Evolutionary conservation across 331 rosid genomes (phyloP).

Genomic region (Erythrophleum ivorense): DNA sequence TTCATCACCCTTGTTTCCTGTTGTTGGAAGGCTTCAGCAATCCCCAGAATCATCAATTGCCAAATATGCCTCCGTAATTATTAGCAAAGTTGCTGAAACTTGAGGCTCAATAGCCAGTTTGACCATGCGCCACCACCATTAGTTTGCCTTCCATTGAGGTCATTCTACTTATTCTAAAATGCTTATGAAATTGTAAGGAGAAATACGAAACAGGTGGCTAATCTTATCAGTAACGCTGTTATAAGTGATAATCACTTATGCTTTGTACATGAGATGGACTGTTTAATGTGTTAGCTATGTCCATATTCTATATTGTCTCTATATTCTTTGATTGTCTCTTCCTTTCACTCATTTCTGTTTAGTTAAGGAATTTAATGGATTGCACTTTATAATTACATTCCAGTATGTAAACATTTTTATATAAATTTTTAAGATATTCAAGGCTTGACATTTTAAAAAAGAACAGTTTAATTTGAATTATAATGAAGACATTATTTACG

Average conservation of each 20-base stretch:
- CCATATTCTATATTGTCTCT: background rate
- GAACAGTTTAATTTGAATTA: too few relatives aligned
- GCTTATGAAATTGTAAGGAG: background rate
- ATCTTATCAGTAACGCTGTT: background rate
- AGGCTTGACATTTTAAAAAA: background rate
- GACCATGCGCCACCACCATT: conserved; percentile 2
- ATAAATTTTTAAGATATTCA: too few relatives aligned
- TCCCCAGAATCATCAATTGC: conserved; percentile 84
- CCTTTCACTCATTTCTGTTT: background rate
- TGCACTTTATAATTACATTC: background rate
- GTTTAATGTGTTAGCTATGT: conserved; percentile 22
- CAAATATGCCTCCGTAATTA: conserved; percentile 66
- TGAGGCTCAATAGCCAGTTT: conserved; percentile 42
- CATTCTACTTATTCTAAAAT: background rate
- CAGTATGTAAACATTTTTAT: too few relatives aligned
- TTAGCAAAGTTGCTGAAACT: conserved; percentile 69
- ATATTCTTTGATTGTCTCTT: background rate
- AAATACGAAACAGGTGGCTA: background rate
- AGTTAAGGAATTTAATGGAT: background rate
- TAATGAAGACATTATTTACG: too few relatives aligned
- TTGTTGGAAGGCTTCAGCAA: conserved; percentile 73
- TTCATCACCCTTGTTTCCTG: conserved; percentile 78
- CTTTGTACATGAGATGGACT: conserved; percentile 9
- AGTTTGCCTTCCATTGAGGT: conserved; percentile 36
- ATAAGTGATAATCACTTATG: conserved; percentile 10